Base-by-base conservation (phyloP, 2,329 filamentous ascomycete species). In the Sporothrix brasiliensis region DNA sequence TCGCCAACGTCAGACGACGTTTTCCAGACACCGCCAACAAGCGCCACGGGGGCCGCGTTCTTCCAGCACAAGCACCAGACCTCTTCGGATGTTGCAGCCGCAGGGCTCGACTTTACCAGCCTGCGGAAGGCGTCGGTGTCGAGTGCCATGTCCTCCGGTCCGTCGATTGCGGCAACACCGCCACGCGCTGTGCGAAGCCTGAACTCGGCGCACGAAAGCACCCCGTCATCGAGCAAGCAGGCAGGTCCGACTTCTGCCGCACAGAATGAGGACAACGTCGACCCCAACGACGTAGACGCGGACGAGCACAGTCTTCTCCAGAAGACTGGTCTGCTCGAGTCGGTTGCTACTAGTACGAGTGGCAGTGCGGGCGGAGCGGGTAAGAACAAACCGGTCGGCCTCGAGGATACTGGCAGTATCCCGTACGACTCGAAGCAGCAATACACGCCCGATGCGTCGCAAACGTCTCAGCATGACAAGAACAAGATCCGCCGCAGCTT, bases 401-500 rank as follows among this genome's bases (percentile, higher is more conserved):
- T 47, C 1, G 68, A 70, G 6, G 66, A 58, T 1, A 9, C 60
- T 13, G 41, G 34, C 49, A 39, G 30, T 4, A 7, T n/a, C 13
- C 39, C 52, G 5, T 34, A 9, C 14, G 67, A 71, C 3, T 16
- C 68, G 14, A 68, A 68, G 39, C 70, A 67, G n/a, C 69, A 65
- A 4, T 13, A 30, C 11, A 27, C 44, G 3, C 52, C 53, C 9
- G 68, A 73, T 0, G 44, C 21, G 4, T 11, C 81, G 67, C 80
- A 69, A 9, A 60, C 70, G 47, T 63, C 68, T 11, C 58, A 71
- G 16, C 52, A 68, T 14, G 88, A 91, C 56, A 85, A 84, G 73
- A 89, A 85, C 70, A 93, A 90, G 77, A 89, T 94, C 67, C 90
- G 94, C 30, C 89, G 93, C 73, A 97, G 93, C 78, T 82, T 98